Evolutionary conservation across 2,329 filamentous ascomycete species (phyloP), one percentile per base, ranked within the genome.

Genomic region (Cladosporium sp.): DNA sequence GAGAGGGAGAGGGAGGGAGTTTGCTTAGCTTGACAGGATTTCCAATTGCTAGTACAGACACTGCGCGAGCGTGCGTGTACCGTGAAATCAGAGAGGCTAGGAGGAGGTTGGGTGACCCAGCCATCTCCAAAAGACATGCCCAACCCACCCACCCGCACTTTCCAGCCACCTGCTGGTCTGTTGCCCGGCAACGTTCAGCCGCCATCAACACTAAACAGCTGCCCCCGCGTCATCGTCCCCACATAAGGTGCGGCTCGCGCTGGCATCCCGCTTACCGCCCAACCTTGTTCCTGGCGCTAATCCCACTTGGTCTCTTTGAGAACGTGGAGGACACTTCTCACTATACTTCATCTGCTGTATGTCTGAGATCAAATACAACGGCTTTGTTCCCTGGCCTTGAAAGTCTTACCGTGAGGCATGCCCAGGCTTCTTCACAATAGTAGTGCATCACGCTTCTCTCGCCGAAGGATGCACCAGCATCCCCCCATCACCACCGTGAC

Each of bases 11-110:
- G 45, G 18, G 32, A 38, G 43, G 22, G 9, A 9, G 11, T 35
- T 15, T n/a, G 45, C 45, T 48, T 48, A 48, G 45, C 45, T 48
- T 43, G 38, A 36, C 15, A 39, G 36, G 45, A 40, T n/a, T 20
- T 40, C 16, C 27, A 32, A 39, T 48, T 48, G 45, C 45, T 48
- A 48, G 45, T 48, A 48, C 27, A 13, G 36, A 22, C 45, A 33
- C 16, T 16, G 7, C 11, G 45, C 29, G 45, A 48, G 36, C 18
- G 27, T 39, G 45, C 36, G 36, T 18, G 27, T 22, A 25, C 38
- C 20, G 20, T 40, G 27, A 48, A 48, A 48, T 48, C 18, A 15
- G 36, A 40, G 36, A 40, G 45, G 45, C 29, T 48, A 19, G 18
- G 36, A 40, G 27, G 45, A 40, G 45, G 45, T 36, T 48, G 45